These are phyloP conservation scores for Fulvia fulva DNA, from an alignment of 2,329 filamentous ascomycete species.

Conservation along the genomic window DNA sequence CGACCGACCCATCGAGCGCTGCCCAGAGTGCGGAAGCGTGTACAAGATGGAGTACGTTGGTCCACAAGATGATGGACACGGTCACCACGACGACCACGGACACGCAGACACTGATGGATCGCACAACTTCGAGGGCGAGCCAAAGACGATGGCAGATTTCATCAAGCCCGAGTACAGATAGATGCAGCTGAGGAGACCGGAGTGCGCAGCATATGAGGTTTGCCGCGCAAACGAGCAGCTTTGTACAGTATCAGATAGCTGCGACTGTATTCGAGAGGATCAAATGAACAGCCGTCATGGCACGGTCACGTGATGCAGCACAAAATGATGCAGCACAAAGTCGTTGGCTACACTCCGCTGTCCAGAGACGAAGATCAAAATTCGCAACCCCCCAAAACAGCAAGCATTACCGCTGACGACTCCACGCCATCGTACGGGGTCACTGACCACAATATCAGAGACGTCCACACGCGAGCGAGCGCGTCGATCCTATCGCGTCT, in stretches of 20 bases:
- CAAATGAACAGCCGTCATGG: not conserved
- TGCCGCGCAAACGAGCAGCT: not conserved
- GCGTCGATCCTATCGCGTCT: too few species aligned
- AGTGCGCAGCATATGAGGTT: not conserved
- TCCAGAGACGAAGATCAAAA: too few species aligned
- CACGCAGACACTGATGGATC: constrained; percentile 47
- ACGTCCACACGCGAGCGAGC: too few species aligned
- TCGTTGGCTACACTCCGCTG: too few species aligned
- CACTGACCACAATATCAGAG: too few species aligned
- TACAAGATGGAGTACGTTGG: constrained; percentile 98
- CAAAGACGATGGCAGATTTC: constrained; percentile 95
- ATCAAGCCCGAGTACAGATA: constrained; percentile 94
- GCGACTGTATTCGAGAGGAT: not conserved
- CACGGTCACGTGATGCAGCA: not conserved
- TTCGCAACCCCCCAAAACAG: too few species aligned
- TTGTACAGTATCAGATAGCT: constrained; percentile 4
- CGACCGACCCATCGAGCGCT: constrained; percentile 88
- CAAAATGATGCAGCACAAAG: too few species aligned
- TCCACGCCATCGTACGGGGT: too few species aligned
- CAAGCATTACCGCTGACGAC: too few species aligned
- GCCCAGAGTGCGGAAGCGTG: constrained; percentile 91
- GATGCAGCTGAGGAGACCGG: constrained; percentile 7
- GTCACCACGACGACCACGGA: constrained; percentile 38
- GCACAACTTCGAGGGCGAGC: constrained; percentile 64
- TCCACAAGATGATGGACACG: constrained; percentile 68